phyloP scores from a whole-genome alignment of 2,329 filamentous ascomycete genomes.

The Cytospora paraplurivora region DNA sequence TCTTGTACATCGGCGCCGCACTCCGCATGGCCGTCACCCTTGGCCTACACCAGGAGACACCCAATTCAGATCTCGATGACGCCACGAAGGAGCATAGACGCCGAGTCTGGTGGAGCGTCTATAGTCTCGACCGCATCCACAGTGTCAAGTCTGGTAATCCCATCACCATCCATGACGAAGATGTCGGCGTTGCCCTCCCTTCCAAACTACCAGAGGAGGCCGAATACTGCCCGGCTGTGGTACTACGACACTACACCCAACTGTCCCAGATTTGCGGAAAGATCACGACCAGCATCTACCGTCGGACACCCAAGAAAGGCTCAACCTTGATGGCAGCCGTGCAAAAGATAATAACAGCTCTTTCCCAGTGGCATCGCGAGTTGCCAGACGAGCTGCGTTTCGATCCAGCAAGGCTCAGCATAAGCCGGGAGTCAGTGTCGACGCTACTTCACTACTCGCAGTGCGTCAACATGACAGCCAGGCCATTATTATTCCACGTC shows the following conservation, averaged over 20 bases:
- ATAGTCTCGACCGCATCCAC: slow-evolving; percentile 56
- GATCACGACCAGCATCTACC: slow-evolving; percentile 51
- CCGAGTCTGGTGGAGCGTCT: slow-evolving; percentile 59
- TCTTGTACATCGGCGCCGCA: slow-evolving; percentile 56
- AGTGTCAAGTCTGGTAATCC: slow-evolving; percentile 58
- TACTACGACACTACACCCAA: slow-evolving; percentile 54
- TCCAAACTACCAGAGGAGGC: slow-evolving; percentile 41
- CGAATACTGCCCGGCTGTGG: slow-evolving; percentile 48
- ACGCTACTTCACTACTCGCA: slow-evolving; percentile 59
- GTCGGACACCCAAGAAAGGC: slow-evolving; percentile 45
- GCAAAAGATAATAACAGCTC: slow-evolving; percentile 51
- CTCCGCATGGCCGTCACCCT: slow-evolving; percentile 60
- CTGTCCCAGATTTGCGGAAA: slow-evolving; percentile 55
- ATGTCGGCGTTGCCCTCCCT: slow-evolving; percentile 49
- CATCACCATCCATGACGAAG: slow-evolving; percentile 56
- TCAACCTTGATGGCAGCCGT: slow-evolving; percentile 52
- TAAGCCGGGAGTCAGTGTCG: slow-evolving; percentile 53
- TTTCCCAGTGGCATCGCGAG: slow-evolving; percentile 52
- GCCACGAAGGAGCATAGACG: slow-evolving; percentile 51
- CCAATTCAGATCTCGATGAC: slow-evolving; percentile 41
- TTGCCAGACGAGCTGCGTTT: slow-evolving; percentile 51
- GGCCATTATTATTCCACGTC: slow-evolving; percentile 56
- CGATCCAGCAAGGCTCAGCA: slow-evolving; percentile 48
- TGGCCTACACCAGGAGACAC: slow-evolving; percentile 55
- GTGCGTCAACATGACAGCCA: slow-evolving; percentile 59